phyloP scores from a whole-genome alignment of 2,329 filamentous ascomycete genomes.

The Nemania abortiva region DNA sequence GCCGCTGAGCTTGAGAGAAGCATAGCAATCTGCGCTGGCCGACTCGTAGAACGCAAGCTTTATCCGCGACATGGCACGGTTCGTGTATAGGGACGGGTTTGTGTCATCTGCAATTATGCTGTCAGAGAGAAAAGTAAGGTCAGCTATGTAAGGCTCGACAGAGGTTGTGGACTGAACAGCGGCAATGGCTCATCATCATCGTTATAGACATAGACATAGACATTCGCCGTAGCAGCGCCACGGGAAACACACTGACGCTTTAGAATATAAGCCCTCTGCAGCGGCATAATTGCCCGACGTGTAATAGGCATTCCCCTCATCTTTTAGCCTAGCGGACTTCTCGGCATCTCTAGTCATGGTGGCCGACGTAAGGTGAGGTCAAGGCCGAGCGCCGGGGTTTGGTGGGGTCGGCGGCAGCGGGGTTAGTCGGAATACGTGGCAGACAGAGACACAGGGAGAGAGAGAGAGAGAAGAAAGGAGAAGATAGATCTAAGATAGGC shows the following conservation, averaged over 20 bases:
- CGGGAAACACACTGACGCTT: conserved; percentile 67
- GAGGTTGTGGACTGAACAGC: no score
- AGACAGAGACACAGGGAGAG: background rate
- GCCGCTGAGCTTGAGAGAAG: conserved; percentile 76
- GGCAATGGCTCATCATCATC: background rate
- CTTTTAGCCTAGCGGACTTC: conserved; percentile 60
- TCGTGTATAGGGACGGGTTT: conserved; percentile 87
- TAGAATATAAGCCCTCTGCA: conserved; percentile 78
- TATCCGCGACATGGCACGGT: conserved; percentile 85
- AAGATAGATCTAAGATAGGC: no score
- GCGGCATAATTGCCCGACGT: conserved; percentile 71
- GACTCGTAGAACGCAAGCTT: conserved; percentile 79
- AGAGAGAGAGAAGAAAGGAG: background rate
- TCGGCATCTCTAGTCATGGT: conserved; percentile 45
- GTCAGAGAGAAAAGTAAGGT: conserved; percentile 23
- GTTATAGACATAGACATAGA: background rate
- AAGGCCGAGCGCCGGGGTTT: background rate
- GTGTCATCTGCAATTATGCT: conserved; percentile 82
- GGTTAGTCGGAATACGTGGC: no score
- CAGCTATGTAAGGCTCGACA: background rate
- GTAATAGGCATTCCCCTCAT: conserved; percentile 74
- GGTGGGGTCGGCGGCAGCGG: background rate
- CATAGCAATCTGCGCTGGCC: conserved; percentile 81
- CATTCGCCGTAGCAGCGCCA: background rate
- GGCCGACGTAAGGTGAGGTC: background rate